These are phyloP conservation scores for Eragrostis nindensis DNA, from an alignment of 176 grass and related monocot genomes.

Conservation along the genomic window DNA sequence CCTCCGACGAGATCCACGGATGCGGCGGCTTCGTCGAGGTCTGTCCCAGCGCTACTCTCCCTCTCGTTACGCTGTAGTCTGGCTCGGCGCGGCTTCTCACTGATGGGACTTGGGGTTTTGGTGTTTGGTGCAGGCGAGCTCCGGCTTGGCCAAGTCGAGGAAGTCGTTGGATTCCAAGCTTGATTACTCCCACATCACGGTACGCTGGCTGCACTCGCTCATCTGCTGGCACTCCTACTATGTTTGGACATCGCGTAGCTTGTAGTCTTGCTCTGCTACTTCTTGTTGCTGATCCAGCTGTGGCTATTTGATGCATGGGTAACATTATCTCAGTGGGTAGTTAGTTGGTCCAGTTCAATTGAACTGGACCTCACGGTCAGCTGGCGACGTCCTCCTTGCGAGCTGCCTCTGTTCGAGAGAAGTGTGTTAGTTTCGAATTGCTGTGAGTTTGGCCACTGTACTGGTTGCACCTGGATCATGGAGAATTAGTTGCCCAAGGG, in stretches of 20 bases:
- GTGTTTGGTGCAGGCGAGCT: conserved; percentile 64
- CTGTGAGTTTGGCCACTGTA: neutral
- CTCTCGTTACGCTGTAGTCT: conserved; percentile 11
- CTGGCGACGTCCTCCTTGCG: neutral
- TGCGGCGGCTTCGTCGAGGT: conserved; percentile 96
- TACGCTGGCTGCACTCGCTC: conserved; percentile 24
- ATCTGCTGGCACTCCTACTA: neutral
- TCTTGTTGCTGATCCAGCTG: conserved; percentile 15
- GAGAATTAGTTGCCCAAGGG: neutral
- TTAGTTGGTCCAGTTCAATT: conserved; percentile 26
- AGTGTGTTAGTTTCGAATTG: conserved; percentile 23
- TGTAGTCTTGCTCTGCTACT: neutral
- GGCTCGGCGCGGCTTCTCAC: conserved; percentile 4
- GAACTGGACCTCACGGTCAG: neutral
- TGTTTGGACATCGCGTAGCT: neutral
- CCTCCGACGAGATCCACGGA: conserved; percentile 83
- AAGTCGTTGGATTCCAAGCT: conserved; percentile 79
- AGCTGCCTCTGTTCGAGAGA: neutral
- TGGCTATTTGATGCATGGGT: neutral
- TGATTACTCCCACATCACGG: conserved; percentile 92
- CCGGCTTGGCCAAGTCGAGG: conserved; percentile 68
- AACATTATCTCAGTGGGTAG: neutral
- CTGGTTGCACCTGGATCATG: neutral
- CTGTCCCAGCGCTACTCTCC: neutral
- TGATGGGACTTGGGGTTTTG: conserved; percentile 34